Percentiles rank a stretch among this genome's conserved stretches.
Evolutionary conservation across 2,329 filamentous ascomycete species (phyloP).

Genomic region (Drechslerella stenobrocha): DNA sequence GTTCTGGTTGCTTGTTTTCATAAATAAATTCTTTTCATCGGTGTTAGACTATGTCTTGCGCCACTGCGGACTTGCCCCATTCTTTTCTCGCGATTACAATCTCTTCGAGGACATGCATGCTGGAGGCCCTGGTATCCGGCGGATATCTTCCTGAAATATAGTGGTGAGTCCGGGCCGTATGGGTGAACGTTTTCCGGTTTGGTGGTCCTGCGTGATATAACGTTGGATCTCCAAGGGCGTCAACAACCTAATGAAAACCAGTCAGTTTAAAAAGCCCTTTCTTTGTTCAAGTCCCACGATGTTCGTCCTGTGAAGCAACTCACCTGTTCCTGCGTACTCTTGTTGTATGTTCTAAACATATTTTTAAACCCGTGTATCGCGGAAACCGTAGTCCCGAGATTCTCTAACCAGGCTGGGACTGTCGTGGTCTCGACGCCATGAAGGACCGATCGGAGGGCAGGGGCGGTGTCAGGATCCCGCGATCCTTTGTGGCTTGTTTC

Average conservation of each 20-base stretch:
- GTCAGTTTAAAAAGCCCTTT: conserved; percentile 7
- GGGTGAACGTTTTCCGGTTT: conserved; percentile 49
- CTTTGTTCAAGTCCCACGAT: not conserved
- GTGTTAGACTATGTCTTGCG: too few relatives aligned
- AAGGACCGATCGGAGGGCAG: conserved; percentile 40
- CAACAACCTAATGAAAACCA: conserved; percentile 15
- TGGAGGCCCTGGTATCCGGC: conserved; percentile 41
- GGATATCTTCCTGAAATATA: conserved; percentile 51
- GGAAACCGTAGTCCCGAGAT: conserved; percentile 34
- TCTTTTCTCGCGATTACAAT: conserved; percentile 44
- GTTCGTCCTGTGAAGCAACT: not conserved
- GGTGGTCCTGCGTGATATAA: conserved; percentile 38
- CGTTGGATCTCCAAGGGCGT: conserved; percentile 24
- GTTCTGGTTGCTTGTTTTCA: too few relatives aligned
- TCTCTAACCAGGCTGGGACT: conserved; percentile 50
- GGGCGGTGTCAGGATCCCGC: conserved; percentile 1
- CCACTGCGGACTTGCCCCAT: conserved; percentile 46
- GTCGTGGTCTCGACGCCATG: conserved; percentile 51
- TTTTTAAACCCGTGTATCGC: conserved; percentile 32
- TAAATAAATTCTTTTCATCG: too few relatives aligned
- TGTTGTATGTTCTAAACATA: conserved; percentile 45
- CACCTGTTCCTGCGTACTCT: conserved; percentile 40
- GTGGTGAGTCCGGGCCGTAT: conserved; percentile 50
- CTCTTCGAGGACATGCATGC: conserved; percentile 48
- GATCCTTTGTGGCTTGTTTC: not conserved